These are phyloP conservation scores for Pseudocercospora fijiensis DNA, from an alignment of 2,329 filamentous ascomycete species.

Conservation along the genomic window DNA sequence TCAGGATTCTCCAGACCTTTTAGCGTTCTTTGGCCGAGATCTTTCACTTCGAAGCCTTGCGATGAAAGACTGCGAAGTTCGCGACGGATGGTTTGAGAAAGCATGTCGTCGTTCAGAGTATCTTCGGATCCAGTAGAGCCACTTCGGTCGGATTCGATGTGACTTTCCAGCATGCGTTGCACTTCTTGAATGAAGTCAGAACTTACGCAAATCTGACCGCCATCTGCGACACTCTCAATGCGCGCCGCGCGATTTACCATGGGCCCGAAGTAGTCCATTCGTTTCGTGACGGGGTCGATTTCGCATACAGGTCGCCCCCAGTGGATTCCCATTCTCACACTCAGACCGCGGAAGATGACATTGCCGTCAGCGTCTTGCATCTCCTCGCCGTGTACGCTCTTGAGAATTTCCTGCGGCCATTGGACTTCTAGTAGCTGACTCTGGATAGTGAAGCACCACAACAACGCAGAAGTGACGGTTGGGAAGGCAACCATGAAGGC, in stretches of 20 bases:
- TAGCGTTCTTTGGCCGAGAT: constrained; percentile 89
- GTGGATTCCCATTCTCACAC: constrained; percentile 96
- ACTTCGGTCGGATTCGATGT: constrained; percentile 76
- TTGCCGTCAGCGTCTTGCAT: constrained; percentile 80
- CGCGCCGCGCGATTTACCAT: constrained; percentile 98
- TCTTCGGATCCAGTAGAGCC: constrained; percentile 71
- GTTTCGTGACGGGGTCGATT: constrained; percentile 89
- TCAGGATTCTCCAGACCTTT: constrained; percentile 98
- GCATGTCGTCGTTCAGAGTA: constrained; percentile 70
- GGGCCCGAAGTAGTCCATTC: constrained; percentile 99
- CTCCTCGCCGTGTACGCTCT: constrained; percentile 79
- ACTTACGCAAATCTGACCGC: constrained; percentile 94
- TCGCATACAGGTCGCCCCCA: constrained; percentile 94
- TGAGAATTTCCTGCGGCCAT: constrained; percentile 92
- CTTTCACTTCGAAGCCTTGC: constrained; percentile 95
- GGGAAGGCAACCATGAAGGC: constrained; percentile 99
- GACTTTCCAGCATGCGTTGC: constrained; percentile 82
- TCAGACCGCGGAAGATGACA: constrained; percentile 88
- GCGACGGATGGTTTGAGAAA: constrained; percentile 75
- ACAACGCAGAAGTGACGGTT: constrained; percentile 86
- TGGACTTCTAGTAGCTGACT: constrained; percentile 79
- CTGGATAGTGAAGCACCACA: constrained; percentile 97
- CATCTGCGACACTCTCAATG: constrained; percentile 91
- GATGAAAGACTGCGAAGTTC: constrained; percentile 84
- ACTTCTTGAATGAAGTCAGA: constrained; percentile 97